Evolutionary conservation across 2,329 filamentous ascomycete genomes (phyloP).

Genomic region (Claviceps monticola): DNA sequence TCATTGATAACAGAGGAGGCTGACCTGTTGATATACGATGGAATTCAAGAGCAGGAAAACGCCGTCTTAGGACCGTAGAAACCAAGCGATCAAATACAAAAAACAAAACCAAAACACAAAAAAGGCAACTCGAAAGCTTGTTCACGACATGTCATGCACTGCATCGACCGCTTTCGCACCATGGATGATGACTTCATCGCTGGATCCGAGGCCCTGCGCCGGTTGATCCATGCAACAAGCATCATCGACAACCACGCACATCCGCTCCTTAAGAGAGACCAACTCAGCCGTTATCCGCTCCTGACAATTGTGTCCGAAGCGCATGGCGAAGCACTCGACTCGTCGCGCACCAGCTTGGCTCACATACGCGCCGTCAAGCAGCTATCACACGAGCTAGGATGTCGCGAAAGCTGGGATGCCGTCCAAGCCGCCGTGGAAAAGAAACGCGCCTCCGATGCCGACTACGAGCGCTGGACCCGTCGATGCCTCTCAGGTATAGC

Average conservation of each 20-base stretch:
- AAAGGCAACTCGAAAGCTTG: neutral
- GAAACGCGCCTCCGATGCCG: constrained; percentile 21
- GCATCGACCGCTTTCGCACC: neutral
- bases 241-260: constrained; percentile 65
- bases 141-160: neutral
- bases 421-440: constrained; percentile 31
- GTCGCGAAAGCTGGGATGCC: constrained; percentile 46
- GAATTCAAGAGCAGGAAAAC: no score
- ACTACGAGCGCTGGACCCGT: constrained; percentile 43
- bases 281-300: constrained; percentile 32
- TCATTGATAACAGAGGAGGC: no score
- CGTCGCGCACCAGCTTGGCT: constrained; percentile 47
- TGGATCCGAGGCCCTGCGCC: constrained; percentile 13
- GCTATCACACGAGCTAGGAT: constrained; percentile 50
- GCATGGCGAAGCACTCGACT: constrained; percentile 49
- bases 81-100: neutral
- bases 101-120: neutral
- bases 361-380: constrained; percentile 58
- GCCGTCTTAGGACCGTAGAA: no score
- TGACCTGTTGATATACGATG: no score
- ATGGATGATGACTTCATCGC: neutral
- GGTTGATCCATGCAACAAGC: constrained; percentile 38
- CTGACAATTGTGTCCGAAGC: constrained; percentile 60
- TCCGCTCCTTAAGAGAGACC: constrained; percentile 44
- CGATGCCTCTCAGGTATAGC: constrained; percentile 60